Evolutionary conservation across 1,139 yeast species (phyloP), one percentile per base, ranked within the genome.

Genomic region (Torulaspora pretoriensis): DNA sequence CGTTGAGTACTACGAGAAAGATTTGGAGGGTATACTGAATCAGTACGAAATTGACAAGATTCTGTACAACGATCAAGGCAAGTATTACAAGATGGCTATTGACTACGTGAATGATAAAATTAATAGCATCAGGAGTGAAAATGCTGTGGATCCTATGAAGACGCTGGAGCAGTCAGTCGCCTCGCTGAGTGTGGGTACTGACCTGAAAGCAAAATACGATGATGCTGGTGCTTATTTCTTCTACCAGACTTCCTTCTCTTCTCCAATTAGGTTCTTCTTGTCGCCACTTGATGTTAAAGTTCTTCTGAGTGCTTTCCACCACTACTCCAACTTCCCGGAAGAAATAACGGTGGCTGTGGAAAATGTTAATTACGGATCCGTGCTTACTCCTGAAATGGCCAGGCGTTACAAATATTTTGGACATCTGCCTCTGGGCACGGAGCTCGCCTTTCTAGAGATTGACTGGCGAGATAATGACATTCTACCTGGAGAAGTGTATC

Each of bases 341-440:
- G 69, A 77, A 0, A 61, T 90, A 7, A 67, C 77, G 4, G 78
- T 78, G 8, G 75, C 73, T 34, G 77, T 92, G 12, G 95, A 87
- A 55, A 83, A 82, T 60, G 77, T 90, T 38, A 76, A 73, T 39
- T 78, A 77, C 59, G 90, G 83, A 24, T 71, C 80, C 39, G 70
- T 73, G 22, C 73, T 79, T 43, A 80, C 69, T 45, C 77, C 56
- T 67, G 70, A 50, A 2, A 63, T 85, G 10, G 66, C 81, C 6
- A 76, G 78, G 45, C 78, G 80, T 54, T 76, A 76, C 62, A 90
- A 88, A 61, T 89, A 85, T 60, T 68, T 92, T 46, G 74, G 85
- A 1, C 95, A 90, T 64, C 66, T 89, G 29, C 97, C 99, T 0
- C 62, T 78, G 26, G 97, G 97, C 1, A 81, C 96, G 0, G 84